phyloP scores from a whole-genome alignment of 78 protist species.

The Neovahlkampfia damariscottae region DNA sequence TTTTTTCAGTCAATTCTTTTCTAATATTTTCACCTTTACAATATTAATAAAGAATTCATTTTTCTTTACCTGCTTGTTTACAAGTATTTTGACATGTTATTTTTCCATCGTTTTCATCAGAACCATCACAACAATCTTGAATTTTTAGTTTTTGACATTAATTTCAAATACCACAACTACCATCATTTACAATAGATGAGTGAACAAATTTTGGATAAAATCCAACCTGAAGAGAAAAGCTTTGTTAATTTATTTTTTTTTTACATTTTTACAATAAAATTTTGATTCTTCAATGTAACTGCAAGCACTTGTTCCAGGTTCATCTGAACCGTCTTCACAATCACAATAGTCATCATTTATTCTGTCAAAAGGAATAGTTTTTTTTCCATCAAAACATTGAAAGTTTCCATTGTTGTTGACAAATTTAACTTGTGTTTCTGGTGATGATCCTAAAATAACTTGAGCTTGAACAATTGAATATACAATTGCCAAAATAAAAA shows the following conservation, averaged over 20 bases:
- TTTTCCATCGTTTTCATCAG: slow-evolving; percentile 17
- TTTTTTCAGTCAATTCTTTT: neutral
- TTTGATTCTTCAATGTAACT: neutral
- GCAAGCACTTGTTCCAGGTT: slow-evolving; percentile 62
- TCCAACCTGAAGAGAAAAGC: no score
- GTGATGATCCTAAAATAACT: no score
- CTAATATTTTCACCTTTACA: neutral
- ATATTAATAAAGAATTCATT: neutral
- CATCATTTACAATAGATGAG: slow-evolving; percentile 56
- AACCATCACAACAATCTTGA: slow-evolving; percentile 43
- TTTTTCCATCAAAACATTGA: slow-evolving; percentile 15
- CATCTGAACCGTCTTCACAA: slow-evolving; percentile 75
- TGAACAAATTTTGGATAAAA: slow-evolving; percentile 7
- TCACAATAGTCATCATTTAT: slow-evolving; percentile 80
- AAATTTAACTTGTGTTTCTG: neutral
- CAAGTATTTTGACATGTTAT: slow-evolving; percentile 9
- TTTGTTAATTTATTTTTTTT: no score
- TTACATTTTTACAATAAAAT: slow-evolving; percentile 47
- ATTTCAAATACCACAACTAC: slow-evolving; percentile 43
- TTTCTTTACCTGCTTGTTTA: slow-evolving; percentile 2
- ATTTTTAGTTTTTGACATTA: neutral
- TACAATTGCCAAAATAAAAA: no score
- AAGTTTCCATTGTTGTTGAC: slow-evolving; percentile 3
- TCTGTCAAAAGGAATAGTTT: neutral
- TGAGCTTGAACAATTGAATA: no score